Percentiles rank a stretch among this genome's conserved stretches.
These are phyloP conservation scores for Komagataella ulmi DNA, from an alignment of 805 yeast species.

Conservation along the genomic window DNA sequence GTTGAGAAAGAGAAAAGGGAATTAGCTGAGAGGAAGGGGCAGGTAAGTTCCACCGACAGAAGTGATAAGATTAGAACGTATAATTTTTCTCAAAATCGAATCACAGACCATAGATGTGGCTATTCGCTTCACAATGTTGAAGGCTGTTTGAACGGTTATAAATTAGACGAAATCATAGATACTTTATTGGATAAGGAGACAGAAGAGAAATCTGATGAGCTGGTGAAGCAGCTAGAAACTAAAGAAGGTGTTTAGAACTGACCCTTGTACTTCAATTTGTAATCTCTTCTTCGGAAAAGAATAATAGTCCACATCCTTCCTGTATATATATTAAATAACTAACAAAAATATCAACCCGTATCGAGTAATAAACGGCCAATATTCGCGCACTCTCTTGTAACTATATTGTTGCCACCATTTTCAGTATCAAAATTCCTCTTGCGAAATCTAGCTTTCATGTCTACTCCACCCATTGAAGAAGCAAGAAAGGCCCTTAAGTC, in stretches of 20 bases:
- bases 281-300: too few species aligned
- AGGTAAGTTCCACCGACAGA: constrained; percentile 80
- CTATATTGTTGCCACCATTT: neutral
- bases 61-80: constrained; percentile 91
- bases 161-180: constrained; percentile 41
- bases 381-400: neutral
- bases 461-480: constrained; percentile 26
- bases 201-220: constrained; percentile 26
- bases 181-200: constrained; percentile 34
- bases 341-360: neutral
- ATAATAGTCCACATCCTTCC: too few species aligned
- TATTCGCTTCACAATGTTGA: constrained; percentile 63
- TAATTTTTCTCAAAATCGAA: constrained; percentile 82
- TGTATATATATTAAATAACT: too few species aligned
- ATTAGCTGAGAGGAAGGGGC: constrained; percentile 56
- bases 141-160: constrained; percentile 49
- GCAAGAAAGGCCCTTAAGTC: constrained; percentile 48
- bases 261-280: neutral
- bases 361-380: neutral
- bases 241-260: neutral
- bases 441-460: constrained; percentile 8
- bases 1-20: constrained; percentile 52
- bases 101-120: constrained; percentile 90
- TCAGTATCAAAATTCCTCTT: neutral
- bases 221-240: constrained; percentile 12